A percentile compares a stretch with the other conserved stretches of the same genome.
phyloP scores from a whole-genome alignment of 2,329 filamentous ascomycete species.

The Fusarium heterosporum region DNA sequence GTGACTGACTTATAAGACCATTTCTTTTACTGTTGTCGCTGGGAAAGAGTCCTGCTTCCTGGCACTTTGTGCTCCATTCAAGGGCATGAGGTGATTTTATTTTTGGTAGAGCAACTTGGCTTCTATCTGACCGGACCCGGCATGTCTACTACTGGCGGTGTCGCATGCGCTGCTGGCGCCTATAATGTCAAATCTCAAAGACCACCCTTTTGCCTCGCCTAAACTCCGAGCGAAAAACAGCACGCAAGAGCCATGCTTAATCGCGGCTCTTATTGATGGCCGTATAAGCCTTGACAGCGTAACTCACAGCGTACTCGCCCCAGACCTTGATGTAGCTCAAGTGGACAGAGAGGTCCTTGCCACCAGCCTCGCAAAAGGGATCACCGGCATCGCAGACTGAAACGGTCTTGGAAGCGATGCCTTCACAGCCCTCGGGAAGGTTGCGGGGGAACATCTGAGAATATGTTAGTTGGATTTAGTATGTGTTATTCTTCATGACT shows the following conservation, averaged over 20 bases:
- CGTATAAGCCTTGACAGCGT: constrained; percentile 44
- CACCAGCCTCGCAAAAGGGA: constrained; percentile 32
- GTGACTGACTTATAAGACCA: background rate
- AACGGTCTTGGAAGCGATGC: constrained; percentile 20
- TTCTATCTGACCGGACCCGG: background rate
- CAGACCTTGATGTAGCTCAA: constrained; percentile 31
- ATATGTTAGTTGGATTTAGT: background rate
- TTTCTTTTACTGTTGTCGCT: background rate
- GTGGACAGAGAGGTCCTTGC: constrained; percentile 26
- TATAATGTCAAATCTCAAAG: background rate
- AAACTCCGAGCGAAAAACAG: background rate
- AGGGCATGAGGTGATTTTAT: background rate
- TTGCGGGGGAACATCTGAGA: constrained; percentile 29
- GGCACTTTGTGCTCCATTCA: background rate
- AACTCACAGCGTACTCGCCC: constrained; percentile 45
- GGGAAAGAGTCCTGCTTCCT: background rate
- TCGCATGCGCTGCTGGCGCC: background rate
- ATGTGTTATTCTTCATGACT: background rate
- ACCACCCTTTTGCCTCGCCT: background rate
- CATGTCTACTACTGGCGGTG: background rate
- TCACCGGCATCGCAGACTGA: constrained; percentile 39
- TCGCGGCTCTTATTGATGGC: background rate
- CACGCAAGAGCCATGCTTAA: background rate
- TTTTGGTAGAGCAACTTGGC: background rate
- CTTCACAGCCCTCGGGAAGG: constrained; percentile 15